Evolutionary conservation across 257 asterid genomes (phyloP).

Genomic region (Verbascum thapsus): DNA sequence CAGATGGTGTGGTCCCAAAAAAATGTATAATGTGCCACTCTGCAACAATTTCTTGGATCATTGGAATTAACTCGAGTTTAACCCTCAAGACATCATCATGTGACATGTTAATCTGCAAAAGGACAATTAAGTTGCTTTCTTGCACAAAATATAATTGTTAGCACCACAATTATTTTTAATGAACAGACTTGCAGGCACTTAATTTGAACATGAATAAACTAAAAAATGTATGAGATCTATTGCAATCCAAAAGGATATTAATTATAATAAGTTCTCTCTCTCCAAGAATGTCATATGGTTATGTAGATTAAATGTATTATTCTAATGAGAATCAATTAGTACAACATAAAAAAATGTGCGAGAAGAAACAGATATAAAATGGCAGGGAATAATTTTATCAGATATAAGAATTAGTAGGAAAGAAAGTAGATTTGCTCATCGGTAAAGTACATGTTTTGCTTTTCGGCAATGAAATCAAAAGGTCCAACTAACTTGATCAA

Average conservation of each 20-base stretch:
- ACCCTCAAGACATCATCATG: conserved; percentile 70
- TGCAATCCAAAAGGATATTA: conserved; percentile 1
- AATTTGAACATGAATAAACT: conserved; percentile 5
- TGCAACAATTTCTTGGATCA: conserved; percentile 77
- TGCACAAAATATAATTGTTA: conserved; percentile 1
- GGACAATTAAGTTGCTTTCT: conserved; percentile 21
- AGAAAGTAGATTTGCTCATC: neutral
- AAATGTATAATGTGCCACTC: conserved; percentile 92
- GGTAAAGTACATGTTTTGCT: conserved; percentile 18
- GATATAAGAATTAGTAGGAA: conserved; percentile 6
- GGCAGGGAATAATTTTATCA: conserved; percentile 12
- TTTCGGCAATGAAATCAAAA: conserved; percentile 1
- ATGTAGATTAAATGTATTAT: too few species aligned
- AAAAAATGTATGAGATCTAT: neutral
- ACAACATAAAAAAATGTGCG: conserved; percentile 12
- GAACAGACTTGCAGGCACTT: neutral
- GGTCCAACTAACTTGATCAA: conserved; percentile 8
- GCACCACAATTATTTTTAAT: neutral
- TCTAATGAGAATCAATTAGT: neutral
- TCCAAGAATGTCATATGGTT: conserved; percentile 15
- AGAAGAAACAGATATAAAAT: conserved; percentile 9
- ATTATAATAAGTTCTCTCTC: conserved; percentile 7
- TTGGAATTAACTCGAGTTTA: conserved; percentile 75
- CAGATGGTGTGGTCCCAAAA: conserved; percentile 81
- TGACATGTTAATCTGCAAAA: conserved; percentile 80